Evolutionary conservation across 352 stramenopile species (phyloP).

Genomic region (Globisporangium solare): DNA sequence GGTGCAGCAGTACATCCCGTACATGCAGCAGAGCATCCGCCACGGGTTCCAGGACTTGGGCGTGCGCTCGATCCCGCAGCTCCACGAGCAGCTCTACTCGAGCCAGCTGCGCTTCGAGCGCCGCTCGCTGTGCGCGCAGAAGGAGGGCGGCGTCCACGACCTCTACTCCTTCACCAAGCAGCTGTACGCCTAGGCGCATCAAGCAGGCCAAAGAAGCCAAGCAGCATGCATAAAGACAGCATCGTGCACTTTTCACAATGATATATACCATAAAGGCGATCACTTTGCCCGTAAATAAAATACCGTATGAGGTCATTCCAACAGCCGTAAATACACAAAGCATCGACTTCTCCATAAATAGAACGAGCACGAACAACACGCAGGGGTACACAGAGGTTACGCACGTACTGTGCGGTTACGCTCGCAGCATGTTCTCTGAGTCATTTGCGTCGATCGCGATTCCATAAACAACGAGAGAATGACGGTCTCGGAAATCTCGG

Average conservation of each 20-base stretch:
- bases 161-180: constrained; percentile 95
- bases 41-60: constrained; percentile 98
- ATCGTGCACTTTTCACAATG: not conserved
- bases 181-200: constrained; percentile 57
- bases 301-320: not conserved
- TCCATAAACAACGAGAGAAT: constrained; percentile 1
- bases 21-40: constrained; percentile 95
- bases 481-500: not conserved
- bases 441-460: not conserved
- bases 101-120: constrained; percentile 93
- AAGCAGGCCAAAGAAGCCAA: not conserved
- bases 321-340: not conserved
- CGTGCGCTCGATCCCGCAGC: constrained; percentile 79
- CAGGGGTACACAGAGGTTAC: not conserved
- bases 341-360: not conserved
- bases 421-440: not conserved
- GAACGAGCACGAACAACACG: not conserved
- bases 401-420: not conserved
- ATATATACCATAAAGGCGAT: not conserved
- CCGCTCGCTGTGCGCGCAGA: constrained; percentile 95
- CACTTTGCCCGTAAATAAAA: too few species aligned
- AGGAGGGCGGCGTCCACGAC: constrained; percentile 96
- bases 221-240: too few species aligned
- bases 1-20: constrained; percentile 96
- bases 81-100: constrained; percentile 70